These are phyloP conservation scores for Avena atlantica DNA, from an alignment of 176 grass and related monocot species.

Conservation along the genomic window DNA sequence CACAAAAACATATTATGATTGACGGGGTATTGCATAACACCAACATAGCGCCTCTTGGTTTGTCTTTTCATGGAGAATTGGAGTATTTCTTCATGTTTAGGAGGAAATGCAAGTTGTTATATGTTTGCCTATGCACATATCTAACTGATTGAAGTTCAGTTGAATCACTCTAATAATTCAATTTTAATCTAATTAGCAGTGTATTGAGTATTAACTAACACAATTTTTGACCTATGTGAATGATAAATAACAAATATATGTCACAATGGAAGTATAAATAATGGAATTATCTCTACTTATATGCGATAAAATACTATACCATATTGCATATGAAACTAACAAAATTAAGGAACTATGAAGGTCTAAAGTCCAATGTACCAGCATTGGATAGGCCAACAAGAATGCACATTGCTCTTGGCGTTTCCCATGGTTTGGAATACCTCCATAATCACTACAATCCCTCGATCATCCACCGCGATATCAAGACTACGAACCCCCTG, in stretches of 20 bases:
- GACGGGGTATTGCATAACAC: conserved; percentile 66
- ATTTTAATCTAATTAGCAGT: not conserved
- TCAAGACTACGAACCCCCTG: conserved; percentile 73
- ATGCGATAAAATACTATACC: not conserved
- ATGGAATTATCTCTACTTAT: conserved; percentile 14
- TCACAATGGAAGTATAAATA: not conserved
- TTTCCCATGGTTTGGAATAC: conserved; percentile 73
- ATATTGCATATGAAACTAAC: not conserved
- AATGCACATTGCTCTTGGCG: conserved; percentile 54
- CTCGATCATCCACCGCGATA: conserved; percentile 77
- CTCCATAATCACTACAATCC: conserved; percentile 84
- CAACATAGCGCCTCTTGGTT: conserved; percentile 64
- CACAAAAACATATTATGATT: too few relatives aligned
- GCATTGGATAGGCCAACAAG: conserved; percentile 62
- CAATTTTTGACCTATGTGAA: not conserved
- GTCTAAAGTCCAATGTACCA: conserved; percentile 59
- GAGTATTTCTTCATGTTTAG: conserved; percentile 66
- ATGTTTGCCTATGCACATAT: not conserved
- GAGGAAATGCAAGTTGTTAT: conserved; percentile 52
- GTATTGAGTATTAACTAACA: not conserved
- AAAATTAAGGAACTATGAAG: conserved; percentile 37
- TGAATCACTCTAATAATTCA: not conserved
- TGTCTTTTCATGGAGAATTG: conserved; percentile 91
- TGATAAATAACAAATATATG: not conserved
- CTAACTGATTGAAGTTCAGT: not conserved